Conservation (phyloP, 768 basidiomycete species). For the Termitomyces sp. region DNA sequence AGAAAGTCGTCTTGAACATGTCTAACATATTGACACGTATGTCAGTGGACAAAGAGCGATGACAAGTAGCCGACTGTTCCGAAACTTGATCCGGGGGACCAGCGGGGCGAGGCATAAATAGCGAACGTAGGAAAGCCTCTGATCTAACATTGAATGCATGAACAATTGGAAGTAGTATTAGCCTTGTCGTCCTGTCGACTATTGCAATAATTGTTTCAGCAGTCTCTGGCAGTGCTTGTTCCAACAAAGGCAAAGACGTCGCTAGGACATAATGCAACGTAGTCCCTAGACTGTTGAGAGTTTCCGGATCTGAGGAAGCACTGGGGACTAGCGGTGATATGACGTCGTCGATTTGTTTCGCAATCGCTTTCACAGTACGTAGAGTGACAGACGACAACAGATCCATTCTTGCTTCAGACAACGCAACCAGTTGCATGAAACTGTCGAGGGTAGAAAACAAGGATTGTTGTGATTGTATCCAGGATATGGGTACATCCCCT, state of each 20-base stretch:
- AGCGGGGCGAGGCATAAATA: slow-evolving; percentile 8
- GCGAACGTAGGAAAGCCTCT: slow-evolving; percentile 8
- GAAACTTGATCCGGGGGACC: neutral
- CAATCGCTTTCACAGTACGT: slow-evolving; percentile 25
- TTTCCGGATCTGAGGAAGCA: slow-evolving; percentile 9
- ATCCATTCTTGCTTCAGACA: slow-evolving; percentile 17
- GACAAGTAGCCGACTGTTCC: slow-evolving; percentile 6
- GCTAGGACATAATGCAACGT: slow-evolving; percentile 14
- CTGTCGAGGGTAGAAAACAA: slow-evolving; percentile 24
- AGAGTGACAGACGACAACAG: slow-evolving; percentile 23
- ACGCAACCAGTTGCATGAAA: slow-evolving; percentile 22
- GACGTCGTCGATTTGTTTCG: slow-evolving; percentile 8
- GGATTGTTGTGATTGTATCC: slow-evolving; percentile 8
- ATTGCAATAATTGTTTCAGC: slow-evolving; percentile 10
- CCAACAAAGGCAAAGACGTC: slow-evolving; percentile 13
- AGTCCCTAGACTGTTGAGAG: slow-evolving; percentile 16
- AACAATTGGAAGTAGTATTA: slow-evolving; percentile 13
- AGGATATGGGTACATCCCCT: slow-evolving; percentile 2
- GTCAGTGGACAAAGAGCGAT: slow-evolving; percentile 13
- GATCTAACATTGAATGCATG: slow-evolving; percentile 9
- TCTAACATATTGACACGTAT: slow-evolving; percentile 22
- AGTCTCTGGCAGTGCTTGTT: slow-evolving; percentile 3
- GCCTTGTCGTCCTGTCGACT: slow-evolving; percentile 10
- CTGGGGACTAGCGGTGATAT: neutral
- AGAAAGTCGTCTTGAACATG: slow-evolving; percentile 21